phyloP scores from a whole-genome alignment of 2,329 filamentous ascomycete genomes.

The Anthostomella pinea region DNA sequence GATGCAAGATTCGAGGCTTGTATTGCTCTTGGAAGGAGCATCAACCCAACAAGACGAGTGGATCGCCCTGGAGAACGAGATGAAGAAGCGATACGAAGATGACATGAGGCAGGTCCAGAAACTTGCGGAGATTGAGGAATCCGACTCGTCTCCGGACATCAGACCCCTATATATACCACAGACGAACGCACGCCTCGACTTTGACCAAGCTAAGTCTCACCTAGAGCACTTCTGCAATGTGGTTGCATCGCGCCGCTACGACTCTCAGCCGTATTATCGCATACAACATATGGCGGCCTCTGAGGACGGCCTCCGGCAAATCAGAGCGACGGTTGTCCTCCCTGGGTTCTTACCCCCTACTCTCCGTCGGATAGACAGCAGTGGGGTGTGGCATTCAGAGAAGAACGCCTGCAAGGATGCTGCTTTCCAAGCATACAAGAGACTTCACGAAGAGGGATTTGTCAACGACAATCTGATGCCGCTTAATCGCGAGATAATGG shows the following conservation, averaged over 20 bases:
- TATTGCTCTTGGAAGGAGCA: constrained; percentile 41
- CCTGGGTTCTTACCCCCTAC: constrained; percentile 66
- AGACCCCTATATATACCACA: constrained; percentile 36
- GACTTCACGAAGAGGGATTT: constrained; percentile 66
- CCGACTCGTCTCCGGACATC: constrained; percentile 29
- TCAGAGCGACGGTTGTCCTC: constrained; percentile 64
- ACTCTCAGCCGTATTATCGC: constrained; percentile 67
- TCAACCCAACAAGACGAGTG: constrained; percentile 46
- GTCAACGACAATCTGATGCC: constrained; percentile 79
- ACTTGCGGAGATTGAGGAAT: constrained; percentile 47
- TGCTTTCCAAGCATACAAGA: constrained; percentile 74
- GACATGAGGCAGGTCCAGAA: constrained; percentile 52
- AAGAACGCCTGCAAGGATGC: constrained; percentile 75
- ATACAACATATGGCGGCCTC: constrained; percentile 37
- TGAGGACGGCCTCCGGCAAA: constrained; percentile 17
- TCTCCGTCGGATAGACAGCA: constrained; percentile 53
- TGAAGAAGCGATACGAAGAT: constrained; percentile 68
- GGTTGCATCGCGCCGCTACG: constrained; percentile 56
- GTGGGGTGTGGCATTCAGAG: constrained; percentile 64
- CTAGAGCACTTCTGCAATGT: constrained; percentile 77
- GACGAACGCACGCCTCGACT: constrained; percentile 63
- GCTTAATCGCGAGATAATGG: constrained; percentile 38
- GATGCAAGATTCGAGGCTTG: constrained; percentile 48
- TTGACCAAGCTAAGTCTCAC: constrained; percentile 72
- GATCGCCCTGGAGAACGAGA: constrained; percentile 65